Percentiles rank a stretch among this genome's conserved stretches.
phyloP scores from a whole-genome alignment of 129 eudicot genomes.

The carrot (Daucus carota) region DNA sequence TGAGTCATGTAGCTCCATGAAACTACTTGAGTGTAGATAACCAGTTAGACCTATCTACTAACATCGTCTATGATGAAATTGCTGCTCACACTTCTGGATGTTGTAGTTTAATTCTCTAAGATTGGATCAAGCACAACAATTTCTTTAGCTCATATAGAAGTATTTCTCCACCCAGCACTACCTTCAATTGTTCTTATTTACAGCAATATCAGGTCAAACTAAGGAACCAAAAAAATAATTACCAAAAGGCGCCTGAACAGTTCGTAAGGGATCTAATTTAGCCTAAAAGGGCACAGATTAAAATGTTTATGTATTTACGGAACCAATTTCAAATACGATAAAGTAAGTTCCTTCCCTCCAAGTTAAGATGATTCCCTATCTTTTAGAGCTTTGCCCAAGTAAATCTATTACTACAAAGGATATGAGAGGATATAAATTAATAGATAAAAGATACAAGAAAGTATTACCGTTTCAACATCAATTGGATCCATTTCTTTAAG shows the following conservation, averaged over 20 bases:
- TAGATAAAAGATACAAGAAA: slow-evolving; percentile 1
- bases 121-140: background rate
- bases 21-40: background rate
- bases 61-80: background rate
- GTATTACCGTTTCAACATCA: slow-evolving; percentile 81
- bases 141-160: background rate
- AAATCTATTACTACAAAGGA: background rate
- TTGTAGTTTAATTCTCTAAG: background rate
- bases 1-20: background rate
- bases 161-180: background rate
- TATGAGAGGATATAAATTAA: background rate
- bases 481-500: slow-evolving; percentile 82
- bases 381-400: background rate
- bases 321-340: no score
- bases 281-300: no score
- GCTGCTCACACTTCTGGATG: background rate
- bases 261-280: no score
- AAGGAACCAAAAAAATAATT: background rate
- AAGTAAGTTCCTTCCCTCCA: background rate
- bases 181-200: background rate
- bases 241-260: no score
- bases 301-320: no score
- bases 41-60: background rate
- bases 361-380: background rate
- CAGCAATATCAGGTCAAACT: background rate